Evolutionary conservation across 257 asterid species (phyloP).

Genomic region (Ballota nigra): DNA sequence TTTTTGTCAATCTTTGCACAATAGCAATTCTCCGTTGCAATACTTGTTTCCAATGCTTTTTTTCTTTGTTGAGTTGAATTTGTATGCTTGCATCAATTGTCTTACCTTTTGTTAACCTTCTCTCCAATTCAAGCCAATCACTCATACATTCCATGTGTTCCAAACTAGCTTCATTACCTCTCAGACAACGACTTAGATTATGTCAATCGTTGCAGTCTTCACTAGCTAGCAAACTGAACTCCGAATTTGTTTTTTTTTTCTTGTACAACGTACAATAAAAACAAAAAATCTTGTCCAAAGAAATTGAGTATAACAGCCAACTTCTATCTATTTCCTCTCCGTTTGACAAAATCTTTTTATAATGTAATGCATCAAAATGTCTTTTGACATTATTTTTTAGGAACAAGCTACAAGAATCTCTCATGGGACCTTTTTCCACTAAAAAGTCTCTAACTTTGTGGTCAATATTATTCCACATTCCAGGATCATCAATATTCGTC

Average conservation of each 20-base stretch:
- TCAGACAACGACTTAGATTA: not conserved
- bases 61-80: not conserved
- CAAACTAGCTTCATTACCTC: not conserved
- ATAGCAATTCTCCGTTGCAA: not conserved
- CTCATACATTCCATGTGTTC: not conserved
- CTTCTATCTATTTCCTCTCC: too few species aligned
- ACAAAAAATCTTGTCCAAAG: too few species aligned
- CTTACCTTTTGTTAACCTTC: not conserved
- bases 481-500: not conserved
- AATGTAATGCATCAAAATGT: not conserved
- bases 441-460: not conserved
- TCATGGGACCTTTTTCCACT: not conserved
- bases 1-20: not conserved
- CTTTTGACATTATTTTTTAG: not conserved
- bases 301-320: too few species aligned
- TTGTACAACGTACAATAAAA: too few species aligned
- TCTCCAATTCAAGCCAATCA: not conserved
- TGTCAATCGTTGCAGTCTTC: too few species aligned
- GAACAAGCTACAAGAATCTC: not conserved
- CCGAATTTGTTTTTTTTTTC: too few species aligned
- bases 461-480: not conserved
- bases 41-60: not conserved
- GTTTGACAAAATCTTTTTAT: too few species aligned
- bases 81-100: not conserved
- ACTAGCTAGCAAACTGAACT: too few species aligned